Evolutionary conservation across 2,329 filamentous ascomycete genomes (phyloP).

Genomic region (Cladosporium velox): DNA sequence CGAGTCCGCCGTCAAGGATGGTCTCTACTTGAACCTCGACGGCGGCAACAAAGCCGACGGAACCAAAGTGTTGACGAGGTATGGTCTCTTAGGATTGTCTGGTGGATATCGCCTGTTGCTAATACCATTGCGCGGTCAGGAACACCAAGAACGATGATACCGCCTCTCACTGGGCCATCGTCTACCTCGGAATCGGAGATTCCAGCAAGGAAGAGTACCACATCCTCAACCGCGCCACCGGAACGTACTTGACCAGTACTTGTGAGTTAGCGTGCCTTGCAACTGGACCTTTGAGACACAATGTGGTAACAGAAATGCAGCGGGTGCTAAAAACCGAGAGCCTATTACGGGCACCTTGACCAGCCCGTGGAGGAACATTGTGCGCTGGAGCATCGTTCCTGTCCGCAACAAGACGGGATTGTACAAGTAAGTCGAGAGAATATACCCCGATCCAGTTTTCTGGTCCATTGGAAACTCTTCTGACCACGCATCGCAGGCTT

Average conservation of each 20-base stretch:
- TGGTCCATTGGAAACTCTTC: too few species aligned
- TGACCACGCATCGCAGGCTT: not conserved
- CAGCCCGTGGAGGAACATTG: not conserved
- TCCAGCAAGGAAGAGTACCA: not conserved
- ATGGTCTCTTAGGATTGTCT: too few species aligned
- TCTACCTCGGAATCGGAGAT: not conserved
- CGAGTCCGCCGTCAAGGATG: not conserved
- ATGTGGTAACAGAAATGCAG: not conserved
- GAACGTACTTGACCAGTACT: not conserved
- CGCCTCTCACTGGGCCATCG: not conserved
- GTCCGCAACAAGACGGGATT: not conserved
- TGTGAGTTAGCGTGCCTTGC: not conserved
- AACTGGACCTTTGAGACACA: not conserved
- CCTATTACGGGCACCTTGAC: not conserved
- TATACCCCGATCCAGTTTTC: too few species aligned
- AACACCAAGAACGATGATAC: not conserved
- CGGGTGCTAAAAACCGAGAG: not conserved
- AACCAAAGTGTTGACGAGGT: not conserved
- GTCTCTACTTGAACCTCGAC: conserved; percentile 1
- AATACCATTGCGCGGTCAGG: not conserved
- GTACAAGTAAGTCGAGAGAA: not conserved
- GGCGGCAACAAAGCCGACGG: not conserved
- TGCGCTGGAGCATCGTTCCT: not conserved
- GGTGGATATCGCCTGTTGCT: too few species aligned
- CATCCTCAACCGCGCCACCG: not conserved